phyloP scores from a whole-genome alignment of 768 basidiomycete genomes.

The Terana coerulea region DNA sequence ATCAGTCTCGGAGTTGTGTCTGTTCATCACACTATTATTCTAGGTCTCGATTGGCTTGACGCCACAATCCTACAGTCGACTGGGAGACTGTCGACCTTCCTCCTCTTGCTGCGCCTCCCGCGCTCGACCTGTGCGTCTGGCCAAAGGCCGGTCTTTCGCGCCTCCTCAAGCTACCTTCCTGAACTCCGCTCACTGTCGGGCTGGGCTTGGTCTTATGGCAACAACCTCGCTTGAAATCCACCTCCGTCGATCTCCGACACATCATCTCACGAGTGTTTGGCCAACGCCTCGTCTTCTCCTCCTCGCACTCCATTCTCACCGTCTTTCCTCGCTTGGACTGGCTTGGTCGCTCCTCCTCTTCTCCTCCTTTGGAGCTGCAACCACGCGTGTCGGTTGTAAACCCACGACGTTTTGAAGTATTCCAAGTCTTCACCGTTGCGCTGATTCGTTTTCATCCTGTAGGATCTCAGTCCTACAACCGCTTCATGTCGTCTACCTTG shows the following conservation, averaged over 20 bases:
- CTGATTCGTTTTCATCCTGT: neutral
- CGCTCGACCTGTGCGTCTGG: slow-evolving; percentile 14
- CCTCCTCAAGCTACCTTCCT: neutral
- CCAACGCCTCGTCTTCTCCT: neutral
- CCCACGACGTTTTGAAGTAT: neutral
- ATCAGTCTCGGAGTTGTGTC: slow-evolving; percentile 29
- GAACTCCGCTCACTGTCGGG: slow-evolving; percentile 8
- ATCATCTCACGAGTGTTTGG: neutral
- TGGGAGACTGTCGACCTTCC: slow-evolving; percentile 29
- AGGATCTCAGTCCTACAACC: neutral
- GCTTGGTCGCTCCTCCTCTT: neutral
- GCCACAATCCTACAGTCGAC: slow-evolving; percentile 33
- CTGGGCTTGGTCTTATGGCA: slow-evolving; percentile 19
- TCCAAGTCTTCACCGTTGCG: neutral
- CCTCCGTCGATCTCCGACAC: neutral
- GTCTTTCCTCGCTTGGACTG: neutral
- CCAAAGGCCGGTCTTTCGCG: slow-evolving; percentile 26
- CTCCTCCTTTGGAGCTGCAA: neutral
- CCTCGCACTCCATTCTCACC: neutral
- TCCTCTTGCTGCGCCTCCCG: slow-evolving; percentile 17
- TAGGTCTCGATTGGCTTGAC: slow-evolving; percentile 36
- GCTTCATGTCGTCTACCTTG: neutral
- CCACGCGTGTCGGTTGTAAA: neutral
- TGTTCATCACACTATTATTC: slow-evolving; percentile 30
- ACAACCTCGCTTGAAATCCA: neutral